Evolutionary conservation across 2,329 filamentous ascomycete species (phyloP).

Genomic region (Diaporthe nobilis): DNA sequence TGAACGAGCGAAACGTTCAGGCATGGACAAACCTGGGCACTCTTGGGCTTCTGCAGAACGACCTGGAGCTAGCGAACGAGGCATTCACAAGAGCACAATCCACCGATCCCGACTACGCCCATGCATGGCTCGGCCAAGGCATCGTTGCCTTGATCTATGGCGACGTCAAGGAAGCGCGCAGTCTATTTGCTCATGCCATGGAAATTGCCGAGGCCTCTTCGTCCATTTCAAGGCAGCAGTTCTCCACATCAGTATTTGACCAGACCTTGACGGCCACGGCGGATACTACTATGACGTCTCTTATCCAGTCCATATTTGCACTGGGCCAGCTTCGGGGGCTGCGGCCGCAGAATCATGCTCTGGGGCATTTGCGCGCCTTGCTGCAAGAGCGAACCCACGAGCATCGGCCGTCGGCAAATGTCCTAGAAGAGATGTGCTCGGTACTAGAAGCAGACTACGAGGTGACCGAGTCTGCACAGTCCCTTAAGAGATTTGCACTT

Average conservation of each 20-base stretch:
- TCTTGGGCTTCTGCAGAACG: slow-evolving; percentile 86
- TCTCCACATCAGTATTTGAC: slow-evolving; percentile 86
- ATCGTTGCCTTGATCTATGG: slow-evolving; percentile 81
- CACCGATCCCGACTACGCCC: slow-evolving; percentile 91
- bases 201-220: slow-evolving; percentile 88
- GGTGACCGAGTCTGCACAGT: slow-evolving; percentile 79
- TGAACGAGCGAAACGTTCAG: slow-evolving; percentile 89
- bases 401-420: slow-evolving; percentile 72
- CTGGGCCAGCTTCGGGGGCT: slow-evolving; percentile 85
- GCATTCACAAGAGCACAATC: slow-evolving; percentile 93
- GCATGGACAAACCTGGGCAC: slow-evolving; percentile 93
- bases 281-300: slow-evolving; percentile 67
- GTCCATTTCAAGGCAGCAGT: slow-evolving; percentile 81
- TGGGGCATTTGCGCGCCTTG: slow-evolving; percentile 83
- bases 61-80: slow-evolving; percentile 87
- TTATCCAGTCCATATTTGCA: slow-evolving; percentile 91
- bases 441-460: slow-evolving; percentile 87
- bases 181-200: slow-evolving; percentile 93
- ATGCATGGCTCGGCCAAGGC: slow-evolving; percentile 95
- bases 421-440: slow-evolving; percentile 76
- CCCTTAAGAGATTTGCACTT: slow-evolving; percentile 83
- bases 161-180: slow-evolving; percentile 76
- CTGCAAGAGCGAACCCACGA: slow-evolving; percentile 87
- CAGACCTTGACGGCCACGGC: slow-evolving; percentile 74
- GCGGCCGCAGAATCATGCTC: slow-evolving; percentile 77